These are phyloP conservation scores for Phyllosticta ampelicida DNA, from an alignment of 2,329 filamentous ascomycete genomes.

Conservation along the genomic window DNA sequence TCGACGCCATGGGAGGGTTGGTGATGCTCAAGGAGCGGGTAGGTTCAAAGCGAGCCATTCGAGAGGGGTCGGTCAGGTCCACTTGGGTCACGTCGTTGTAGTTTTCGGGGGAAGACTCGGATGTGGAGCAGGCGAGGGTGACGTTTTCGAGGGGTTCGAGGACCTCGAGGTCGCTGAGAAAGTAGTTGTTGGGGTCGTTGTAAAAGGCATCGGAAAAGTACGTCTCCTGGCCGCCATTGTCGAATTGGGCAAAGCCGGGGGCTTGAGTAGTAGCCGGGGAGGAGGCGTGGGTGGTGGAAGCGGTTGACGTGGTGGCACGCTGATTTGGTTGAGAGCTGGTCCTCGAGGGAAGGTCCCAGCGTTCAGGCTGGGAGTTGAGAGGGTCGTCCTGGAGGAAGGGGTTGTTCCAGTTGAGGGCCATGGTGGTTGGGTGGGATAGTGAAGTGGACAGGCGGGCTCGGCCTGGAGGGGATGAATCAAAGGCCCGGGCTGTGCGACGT, in stretches of 20 bases:
- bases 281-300: slow-evolving; percentile 1
- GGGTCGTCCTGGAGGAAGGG: slow-evolving; percentile 25
- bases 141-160: slow-evolving; percentile 25
- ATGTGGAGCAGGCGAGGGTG: slow-evolving; percentile 22
- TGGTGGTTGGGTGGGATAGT: slow-evolving; percentile 16
- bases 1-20: background rate
- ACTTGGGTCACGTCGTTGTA: slow-evolving; percentile 10
- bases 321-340: background rate
- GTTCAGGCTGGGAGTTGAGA: slow-evolving; percentile 27
- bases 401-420: slow-evolving; percentile 30
- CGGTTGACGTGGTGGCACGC: background rate
- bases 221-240: slow-evolving; percentile 22
- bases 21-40: background rate
- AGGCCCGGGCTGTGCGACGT: slow-evolving; percentile 1
- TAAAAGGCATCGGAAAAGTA: slow-evolving; percentile 27
- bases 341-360: slow-evolving; percentile 18
- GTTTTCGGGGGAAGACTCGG: slow-evolving; percentile 30
- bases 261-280: slow-evolving; percentile 2
- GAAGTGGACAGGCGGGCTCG: background rate
- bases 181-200: slow-evolving; percentile 29
- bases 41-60: slow-evolving; percentile 5
- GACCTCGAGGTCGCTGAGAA: slow-evolving; percentile 29
- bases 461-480: background rate
- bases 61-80: slow-evolving; percentile 5
- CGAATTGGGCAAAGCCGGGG: slow-evolving; percentile 23